A percentile compares a stretch with the other conserved stretches of the same genome.
Conservation (phyloP, 768 basidiomycete species). For the Kwoniella sp. region DNA sequence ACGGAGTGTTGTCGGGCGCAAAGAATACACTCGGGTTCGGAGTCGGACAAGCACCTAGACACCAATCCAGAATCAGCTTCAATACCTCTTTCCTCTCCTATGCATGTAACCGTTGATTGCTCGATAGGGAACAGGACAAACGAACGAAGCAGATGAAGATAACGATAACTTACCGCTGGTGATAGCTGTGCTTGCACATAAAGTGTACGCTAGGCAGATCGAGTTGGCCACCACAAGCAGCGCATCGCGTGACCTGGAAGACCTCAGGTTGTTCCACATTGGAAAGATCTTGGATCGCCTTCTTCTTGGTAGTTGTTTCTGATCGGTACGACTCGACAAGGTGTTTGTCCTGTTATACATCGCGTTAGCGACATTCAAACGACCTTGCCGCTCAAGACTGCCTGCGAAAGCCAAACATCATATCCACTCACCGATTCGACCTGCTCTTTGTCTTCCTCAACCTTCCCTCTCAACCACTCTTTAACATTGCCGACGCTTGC, state of each 20-base stretch:
- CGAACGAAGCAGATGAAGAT: too few relatives aligned
- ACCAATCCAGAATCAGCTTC: background rate
- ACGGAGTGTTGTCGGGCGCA: constrained; percentile 85
- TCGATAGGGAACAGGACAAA: background rate
- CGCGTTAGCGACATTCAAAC: background rate
- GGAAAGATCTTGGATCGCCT: constrained; percentile 77
- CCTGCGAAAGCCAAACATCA: background rate
- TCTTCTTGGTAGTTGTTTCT: constrained; percentile 77
- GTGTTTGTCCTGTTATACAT: constrained; percentile 70
- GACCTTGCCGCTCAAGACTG: too few relatives aligned
- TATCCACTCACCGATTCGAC: constrained; percentile 70
- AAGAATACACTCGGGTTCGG: constrained; percentile 84
- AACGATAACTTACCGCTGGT: constrained; percentile 79
- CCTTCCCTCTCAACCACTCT: constrained; percentile 80
- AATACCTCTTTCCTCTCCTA: too few relatives aligned
- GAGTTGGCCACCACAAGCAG: constrained; percentile 82
- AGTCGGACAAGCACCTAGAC: constrained; percentile 78
- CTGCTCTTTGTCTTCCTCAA: constrained; percentile 71
- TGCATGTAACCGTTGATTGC: too few relatives aligned
- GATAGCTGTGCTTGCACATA: constrained; percentile 97
- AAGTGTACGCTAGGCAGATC: constrained; percentile 94
- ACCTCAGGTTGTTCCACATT: constrained; percentile 78
- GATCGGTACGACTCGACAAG: constrained; percentile 83
- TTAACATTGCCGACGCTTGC: constrained; percentile 90
- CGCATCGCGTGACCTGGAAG: constrained; percentile 92